phyloP scores from a whole-genome alignment of 768 basidiomycete genomes.

The Phanerochaete carnosa region DNA sequence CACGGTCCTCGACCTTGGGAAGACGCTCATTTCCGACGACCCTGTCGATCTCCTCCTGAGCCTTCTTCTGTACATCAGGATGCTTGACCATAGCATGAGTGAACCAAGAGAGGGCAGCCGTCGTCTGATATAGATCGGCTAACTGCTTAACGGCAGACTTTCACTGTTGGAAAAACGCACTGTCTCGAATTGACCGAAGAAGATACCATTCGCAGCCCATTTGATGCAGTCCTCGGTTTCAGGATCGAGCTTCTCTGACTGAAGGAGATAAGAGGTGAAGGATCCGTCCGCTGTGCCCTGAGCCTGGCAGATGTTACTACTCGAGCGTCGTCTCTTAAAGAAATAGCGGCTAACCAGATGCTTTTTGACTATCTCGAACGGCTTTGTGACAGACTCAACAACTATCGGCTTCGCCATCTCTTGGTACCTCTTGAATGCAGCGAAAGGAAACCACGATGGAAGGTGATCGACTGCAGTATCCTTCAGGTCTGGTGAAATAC shows the following conservation, averaged over 20 bases:
- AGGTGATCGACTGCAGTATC: not conserved
- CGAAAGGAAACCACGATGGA: slow-evolving; percentile 11
- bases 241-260: not conserved
- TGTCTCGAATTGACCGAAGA: not conserved
- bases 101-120: slow-evolving; percentile 2
- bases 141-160: slow-evolving; percentile 26
- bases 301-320: slow-evolving; percentile 59
- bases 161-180: slow-evolving; percentile 27
- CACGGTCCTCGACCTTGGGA: slow-evolving; percentile 20
- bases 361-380: slow-evolving; percentile 3
- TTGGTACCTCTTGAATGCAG: not conserved
- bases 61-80: slow-evolving; percentile 17
- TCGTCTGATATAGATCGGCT: not conserved
- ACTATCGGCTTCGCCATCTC: not conserved
- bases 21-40: slow-evolving; percentile 20
- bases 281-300: slow-evolving; percentile 56
- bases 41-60: slow-evolving; percentile 12
- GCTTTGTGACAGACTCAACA: not conserved
- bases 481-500: not conserved
- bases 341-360: not conserved
- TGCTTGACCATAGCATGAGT: slow-evolving; percentile 15
- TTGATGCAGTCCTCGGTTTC: not conserved
- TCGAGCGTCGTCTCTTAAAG: slow-evolving; percentile 41
- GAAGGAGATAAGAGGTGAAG: not conserved
- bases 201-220: not conserved